Conservation (phyloP, 192 early-diverging fungal species). For the Kickxella alabastrina region DNA sequence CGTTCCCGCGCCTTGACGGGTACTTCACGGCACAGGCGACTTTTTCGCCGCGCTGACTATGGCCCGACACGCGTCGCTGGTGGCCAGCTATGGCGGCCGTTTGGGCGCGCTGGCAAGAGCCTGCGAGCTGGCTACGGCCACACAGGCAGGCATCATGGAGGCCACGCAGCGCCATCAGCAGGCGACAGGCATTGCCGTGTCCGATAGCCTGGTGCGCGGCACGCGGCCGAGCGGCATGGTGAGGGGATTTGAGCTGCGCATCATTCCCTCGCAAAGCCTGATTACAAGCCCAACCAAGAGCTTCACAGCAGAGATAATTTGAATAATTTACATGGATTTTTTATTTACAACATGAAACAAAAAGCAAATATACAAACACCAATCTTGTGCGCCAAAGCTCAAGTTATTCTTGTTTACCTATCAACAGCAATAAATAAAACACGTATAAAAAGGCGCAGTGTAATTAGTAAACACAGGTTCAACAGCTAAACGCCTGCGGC, state of each 20-base stretch:
- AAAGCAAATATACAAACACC: background rate
- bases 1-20: constrained; percentile 68
- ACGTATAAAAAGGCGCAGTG: no score
- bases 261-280: constrained; percentile 61
- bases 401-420: no score
- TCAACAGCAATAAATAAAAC: no score
- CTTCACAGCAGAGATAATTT: constrained; percentile 9
- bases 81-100: constrained; percentile 5
- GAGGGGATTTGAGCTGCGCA: constrained; percentile 62
- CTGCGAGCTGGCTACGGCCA: constrained; percentile 63
- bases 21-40: constrained; percentile 95
- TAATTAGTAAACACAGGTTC: no score
- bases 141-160: constrained; percentile 67
- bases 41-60: constrained; percentile 73
- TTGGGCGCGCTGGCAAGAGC: constrained; percentile 48
- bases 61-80: constrained; percentile 56
- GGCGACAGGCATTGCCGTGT: constrained; percentile 8
- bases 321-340: background rate
- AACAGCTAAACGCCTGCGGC: no score
- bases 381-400: no score
- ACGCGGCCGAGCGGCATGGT: constrained; percentile 34
- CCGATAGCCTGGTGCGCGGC: constrained; percentile 5
- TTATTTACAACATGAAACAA: background rate
- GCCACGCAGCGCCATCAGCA: constrained; percentile 56
- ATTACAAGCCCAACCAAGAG: constrained; percentile 16